Evolutionary conservation across 225 moss, liverwort and hornwort species (phyloP).

Genomic region (Rhytidiadelphus loreus): DNA sequence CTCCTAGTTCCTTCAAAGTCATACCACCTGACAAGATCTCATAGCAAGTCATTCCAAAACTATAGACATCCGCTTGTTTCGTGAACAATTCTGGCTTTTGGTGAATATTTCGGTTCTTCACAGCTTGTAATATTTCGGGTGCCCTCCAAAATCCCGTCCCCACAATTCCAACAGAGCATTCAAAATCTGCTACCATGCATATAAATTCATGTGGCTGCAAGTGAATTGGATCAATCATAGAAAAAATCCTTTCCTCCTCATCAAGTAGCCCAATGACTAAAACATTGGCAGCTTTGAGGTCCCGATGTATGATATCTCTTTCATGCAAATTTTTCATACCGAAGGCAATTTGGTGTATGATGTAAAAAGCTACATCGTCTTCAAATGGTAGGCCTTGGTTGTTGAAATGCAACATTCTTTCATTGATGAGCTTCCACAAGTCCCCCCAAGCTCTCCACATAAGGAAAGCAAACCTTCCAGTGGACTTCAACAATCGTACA

Average conservation of each 20-base stretch:
- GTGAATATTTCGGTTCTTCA: background rate
- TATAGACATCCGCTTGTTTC: background rate
- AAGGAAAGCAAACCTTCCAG: background rate
- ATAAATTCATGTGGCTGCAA: accelerated
- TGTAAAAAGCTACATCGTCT: background rate
- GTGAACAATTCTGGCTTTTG: background rate
- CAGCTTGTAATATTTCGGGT: background rate
- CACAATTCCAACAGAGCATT: background rate
- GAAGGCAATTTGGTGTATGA: accelerated
- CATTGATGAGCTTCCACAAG: background rate
- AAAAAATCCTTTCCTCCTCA: too few species aligned
- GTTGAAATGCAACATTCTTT: background rate
- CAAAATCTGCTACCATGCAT: accelerated
- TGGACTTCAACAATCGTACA: background rate
- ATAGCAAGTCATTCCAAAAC: background rate
- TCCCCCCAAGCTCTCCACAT: background rate
- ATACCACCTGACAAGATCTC: background rate
- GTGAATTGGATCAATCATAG: background rate
- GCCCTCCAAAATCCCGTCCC: background rate
- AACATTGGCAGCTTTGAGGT: background rate
- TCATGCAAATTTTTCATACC: background rate
- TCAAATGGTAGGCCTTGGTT: background rate
- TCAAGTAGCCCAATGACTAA: background rate
- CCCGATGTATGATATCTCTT: background rate
- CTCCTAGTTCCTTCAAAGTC: background rate